phyloP scores from a whole-genome alignment of 2,329 filamentous ascomycete species.

The Aspergillus glaucus region DNA sequence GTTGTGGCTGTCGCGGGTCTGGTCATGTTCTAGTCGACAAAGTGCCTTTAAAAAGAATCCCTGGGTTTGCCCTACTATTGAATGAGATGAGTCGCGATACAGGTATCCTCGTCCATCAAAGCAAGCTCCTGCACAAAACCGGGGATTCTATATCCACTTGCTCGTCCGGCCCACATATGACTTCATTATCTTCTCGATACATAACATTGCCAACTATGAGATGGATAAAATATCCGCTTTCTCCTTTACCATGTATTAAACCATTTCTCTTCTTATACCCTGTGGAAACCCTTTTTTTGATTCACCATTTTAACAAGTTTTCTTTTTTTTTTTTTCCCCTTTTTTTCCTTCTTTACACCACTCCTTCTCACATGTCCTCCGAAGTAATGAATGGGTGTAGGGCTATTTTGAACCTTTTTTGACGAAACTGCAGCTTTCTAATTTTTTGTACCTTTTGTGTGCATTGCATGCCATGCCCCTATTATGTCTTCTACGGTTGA shows the following conservation, averaged over 20 bases:
- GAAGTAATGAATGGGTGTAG: constrained; percentile 5
- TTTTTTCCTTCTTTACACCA: constrained; percentile 1
- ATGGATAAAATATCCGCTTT: neutral
- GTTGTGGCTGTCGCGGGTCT: constrained; percentile 26
- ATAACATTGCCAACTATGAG: neutral
- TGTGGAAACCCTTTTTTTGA: constrained; percentile 3
- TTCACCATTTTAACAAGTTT: constrained; percentile 5
- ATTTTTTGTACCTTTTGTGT: neutral
- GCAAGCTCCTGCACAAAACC: no score
- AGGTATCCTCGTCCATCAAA: no score
- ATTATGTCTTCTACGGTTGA: neutral
- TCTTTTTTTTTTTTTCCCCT: neutral
- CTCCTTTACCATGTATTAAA: constrained; percentile 3
- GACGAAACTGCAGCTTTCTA: neutral
- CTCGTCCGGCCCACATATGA: neutral
- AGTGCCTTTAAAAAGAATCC: neutral
- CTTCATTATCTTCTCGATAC: neutral
- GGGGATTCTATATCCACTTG: neutral
- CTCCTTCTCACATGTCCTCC: neutral
- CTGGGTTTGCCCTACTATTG: no score
- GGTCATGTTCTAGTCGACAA: constrained; percentile 22
- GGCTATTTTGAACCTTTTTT: constrained; percentile 1
- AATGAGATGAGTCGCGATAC: no score
- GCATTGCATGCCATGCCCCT: neutral
- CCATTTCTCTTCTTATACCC: constrained; percentile 5